Conservation (phyloP, 2,329 filamentous ascomycete genomes). For the Metarhizium anisopliae region DNA sequence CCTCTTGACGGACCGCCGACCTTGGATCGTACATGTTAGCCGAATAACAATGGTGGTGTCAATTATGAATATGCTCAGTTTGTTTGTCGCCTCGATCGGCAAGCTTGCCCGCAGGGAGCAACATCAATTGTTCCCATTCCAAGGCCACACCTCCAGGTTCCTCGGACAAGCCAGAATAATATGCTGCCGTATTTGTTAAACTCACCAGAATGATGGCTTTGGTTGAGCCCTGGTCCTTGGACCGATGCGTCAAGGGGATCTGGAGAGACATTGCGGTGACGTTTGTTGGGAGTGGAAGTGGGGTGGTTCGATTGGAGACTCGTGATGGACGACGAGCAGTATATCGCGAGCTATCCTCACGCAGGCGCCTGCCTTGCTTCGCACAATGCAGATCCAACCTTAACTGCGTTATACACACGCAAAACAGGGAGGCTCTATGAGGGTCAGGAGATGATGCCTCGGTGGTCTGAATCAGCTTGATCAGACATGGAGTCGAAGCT, state of each 20-base stretch:
- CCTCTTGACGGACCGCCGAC: slow-evolving; percentile 93
- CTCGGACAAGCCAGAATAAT: not conserved
- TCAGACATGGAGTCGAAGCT: no score
- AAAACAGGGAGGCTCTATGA: no score
- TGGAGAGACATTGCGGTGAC: slow-evolving; percentile 43
- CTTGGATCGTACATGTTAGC: slow-evolving; percentile 37
- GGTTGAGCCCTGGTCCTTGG: slow-evolving; percentile 54
- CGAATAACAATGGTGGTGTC: slow-evolving; percentile 3
- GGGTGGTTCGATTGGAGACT: slow-evolving; percentile 1
- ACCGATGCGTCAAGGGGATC: slow-evolving; percentile 40
- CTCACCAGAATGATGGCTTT: slow-evolving; percentile 90
- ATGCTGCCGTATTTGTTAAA: not conserved
- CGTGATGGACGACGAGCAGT: not conserved
- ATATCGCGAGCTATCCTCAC: no score
- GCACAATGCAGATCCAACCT: no score
- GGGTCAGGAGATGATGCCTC: no score
- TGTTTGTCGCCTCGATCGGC: no score
- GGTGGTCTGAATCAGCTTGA: no score
- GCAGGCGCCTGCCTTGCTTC: no score
- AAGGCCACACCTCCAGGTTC: no score
- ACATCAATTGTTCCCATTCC: no score
- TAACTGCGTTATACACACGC: no score
- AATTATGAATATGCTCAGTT: not conserved
- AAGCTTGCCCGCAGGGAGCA: no score
- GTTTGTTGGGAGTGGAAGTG: slow-evolving; percentile 3